These are phyloP conservation scores for Blepharisma japonicum DNA, from an alignment of 73 alveolate genomes.

Conservation along the genomic window DNA sequence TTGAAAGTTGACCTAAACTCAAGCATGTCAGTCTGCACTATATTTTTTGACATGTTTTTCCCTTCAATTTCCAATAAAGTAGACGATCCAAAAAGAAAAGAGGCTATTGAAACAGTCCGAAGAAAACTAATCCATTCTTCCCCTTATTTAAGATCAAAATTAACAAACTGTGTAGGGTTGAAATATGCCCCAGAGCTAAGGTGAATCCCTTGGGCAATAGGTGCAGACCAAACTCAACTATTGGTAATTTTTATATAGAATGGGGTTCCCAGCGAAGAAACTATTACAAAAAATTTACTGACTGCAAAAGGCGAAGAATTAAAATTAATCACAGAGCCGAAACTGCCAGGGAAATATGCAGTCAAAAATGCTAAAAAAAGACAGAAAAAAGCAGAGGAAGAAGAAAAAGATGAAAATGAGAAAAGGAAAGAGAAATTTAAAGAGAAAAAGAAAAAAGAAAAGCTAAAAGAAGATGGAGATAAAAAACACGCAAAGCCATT, in stretches of 20 bases:
- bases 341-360: neutral
- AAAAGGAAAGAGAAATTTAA: too few relatives aligned
- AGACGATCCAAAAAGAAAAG: neutral
- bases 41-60: neutral
- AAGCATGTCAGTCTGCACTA: neutral
- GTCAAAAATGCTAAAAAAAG: too few relatives aligned
- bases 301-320: neutral
- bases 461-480: too few relatives aligned
- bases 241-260: constrained; percentile 3
- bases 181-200: constrained; percentile 23
- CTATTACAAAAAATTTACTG: neutral
- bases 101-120: neutral
- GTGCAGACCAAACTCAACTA: neutral
- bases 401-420: too few relatives aligned
- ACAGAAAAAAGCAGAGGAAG: too few relatives aligned
- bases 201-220: neutral
- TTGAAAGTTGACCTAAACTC: neutral
- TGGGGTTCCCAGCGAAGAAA: neutral
- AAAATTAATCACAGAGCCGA: neutral
- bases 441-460: too few relatives aligned
- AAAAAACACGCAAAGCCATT: too few relatives aligned
- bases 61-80: neutral
- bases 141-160: constrained; percentile 1
- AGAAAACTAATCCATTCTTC: constrained; percentile 26
- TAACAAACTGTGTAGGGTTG: neutral